Evolutionary conservation across 768 basidiomycete genomes (phyloP).

Genomic region (Leucogyrophana mollusca): DNA sequence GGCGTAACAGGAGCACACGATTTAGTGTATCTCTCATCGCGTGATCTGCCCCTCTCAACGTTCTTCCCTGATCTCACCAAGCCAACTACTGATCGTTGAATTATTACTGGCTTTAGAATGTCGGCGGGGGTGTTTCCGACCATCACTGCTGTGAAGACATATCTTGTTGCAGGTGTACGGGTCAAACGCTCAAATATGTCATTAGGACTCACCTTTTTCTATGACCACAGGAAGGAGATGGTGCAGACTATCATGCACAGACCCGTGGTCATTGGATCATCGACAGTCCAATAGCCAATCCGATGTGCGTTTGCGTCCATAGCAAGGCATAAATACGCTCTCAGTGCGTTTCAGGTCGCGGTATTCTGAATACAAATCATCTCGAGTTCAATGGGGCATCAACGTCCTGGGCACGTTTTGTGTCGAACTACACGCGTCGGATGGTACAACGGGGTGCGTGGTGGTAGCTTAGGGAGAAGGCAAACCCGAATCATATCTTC

Average conservation of each 20-base stretch:
- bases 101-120: no score
- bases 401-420: conserved; percentile 30
- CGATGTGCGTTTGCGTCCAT: background rate
- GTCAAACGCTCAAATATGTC: background rate
- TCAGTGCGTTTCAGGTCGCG: conserved; percentile 21
- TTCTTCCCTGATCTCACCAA: no score
- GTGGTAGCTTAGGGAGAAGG: background rate
- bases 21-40: no score
- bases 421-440: conserved; percentile 27
- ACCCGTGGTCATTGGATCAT: conserved; percentile 27
- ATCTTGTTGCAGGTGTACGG: conserved; percentile 17
- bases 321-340: conserved; percentile 2
- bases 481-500: background rate
- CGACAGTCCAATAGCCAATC: conserved; percentile 21
- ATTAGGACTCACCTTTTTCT: background rate
- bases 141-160: conserved; percentile 22
- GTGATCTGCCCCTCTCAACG: no score
- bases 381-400: conserved; percentile 27
- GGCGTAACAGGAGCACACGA: no score
- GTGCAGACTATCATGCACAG: background rate
- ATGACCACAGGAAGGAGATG: conserved; percentile 1
- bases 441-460: conserved; percentile 26
- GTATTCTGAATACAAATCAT: conserved; percentile 26
- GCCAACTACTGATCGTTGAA: no score
- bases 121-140: conserved; percentile 20